Percentiles rank a stretch among this genome's conserved stretches.
phyloP scores from a whole-genome alignment of 495 filamentous ascomycete genomes.

The Podospora tetraspora region DNA sequence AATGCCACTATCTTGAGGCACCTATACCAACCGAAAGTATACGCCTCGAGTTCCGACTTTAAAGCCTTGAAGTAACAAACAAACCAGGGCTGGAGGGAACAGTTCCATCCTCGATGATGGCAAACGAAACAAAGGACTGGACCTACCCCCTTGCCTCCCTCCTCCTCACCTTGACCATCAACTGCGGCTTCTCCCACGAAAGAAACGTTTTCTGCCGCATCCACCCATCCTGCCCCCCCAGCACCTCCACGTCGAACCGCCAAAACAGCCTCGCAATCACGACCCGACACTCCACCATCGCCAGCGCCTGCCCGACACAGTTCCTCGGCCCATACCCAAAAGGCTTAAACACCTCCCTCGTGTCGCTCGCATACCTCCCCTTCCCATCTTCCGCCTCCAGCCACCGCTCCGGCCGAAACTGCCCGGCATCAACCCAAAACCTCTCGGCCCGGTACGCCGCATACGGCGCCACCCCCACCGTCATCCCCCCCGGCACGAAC shows the following conservation, averaged over 20 bases:
- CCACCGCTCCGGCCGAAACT: conserved; percentile 50
- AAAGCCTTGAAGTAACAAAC: too few relatives aligned
- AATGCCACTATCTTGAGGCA: too few relatives aligned
- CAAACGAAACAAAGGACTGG: too few relatives aligned
- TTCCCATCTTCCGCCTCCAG: conserved; percentile 23
- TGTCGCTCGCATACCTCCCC: conserved; percentile 40
- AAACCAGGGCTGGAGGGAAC: too few relatives aligned
- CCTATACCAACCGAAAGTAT: too few relatives aligned
- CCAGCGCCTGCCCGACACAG: conserved; percentile 46
- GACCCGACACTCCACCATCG: conserved; percentile 34
- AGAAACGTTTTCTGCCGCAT: conserved; percentile 37
- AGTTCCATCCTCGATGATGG: too few relatives aligned
- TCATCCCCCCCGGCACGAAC: conserved; percentile 37
- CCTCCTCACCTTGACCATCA: conserved; percentile 2
- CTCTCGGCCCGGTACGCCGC: conserved; percentile 36
- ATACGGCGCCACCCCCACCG: conserved; percentile 46
- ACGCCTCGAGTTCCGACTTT: too few relatives aligned
- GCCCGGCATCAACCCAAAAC: conserved; percentile 42
- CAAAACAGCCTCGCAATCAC: conserved; percentile 39
- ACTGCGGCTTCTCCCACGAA: conserved; percentile 2
- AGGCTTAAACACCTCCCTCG: conserved; percentile 41
- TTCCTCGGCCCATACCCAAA: conserved; percentile 52
- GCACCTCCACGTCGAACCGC: conserved; percentile 38
- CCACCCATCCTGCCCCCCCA: conserved; percentile 15
- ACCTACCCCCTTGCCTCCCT: background rate